Percentiles rank a stretch among this genome's conserved stretches.
Conservation (phyloP, 2,329 filamentous ascomycete genomes). For the Paradendryphiella salina region DNA sequence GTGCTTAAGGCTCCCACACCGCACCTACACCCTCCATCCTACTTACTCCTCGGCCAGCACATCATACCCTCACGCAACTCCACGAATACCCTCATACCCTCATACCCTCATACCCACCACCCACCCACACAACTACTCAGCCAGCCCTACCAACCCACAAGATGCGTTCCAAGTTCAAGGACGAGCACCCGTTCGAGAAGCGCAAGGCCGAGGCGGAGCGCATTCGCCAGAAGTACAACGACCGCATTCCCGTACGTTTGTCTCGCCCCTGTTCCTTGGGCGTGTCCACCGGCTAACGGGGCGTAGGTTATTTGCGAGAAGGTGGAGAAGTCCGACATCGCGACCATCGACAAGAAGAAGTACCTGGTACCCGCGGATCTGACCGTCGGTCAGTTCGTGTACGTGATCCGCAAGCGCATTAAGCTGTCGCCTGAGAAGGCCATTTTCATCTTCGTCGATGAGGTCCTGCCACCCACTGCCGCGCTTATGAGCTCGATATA, state of each 20-base stretch:
- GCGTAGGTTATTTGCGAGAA: slow-evolving; percentile 96
- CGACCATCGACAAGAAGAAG: slow-evolving; percentile 99
- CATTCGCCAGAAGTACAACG: slow-evolving; percentile 97
- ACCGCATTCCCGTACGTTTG: slow-evolving; percentile 89
- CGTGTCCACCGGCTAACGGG: slow-evolving; percentile 26
- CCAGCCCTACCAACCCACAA: slow-evolving; percentile 15
- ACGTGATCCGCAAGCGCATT: slow-evolving; percentile 99
- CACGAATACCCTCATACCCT: slow-evolving; percentile 8
- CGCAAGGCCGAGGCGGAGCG: slow-evolving; percentile 99
- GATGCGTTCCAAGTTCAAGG: slow-evolving; percentile 99
- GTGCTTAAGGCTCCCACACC: slow-evolving; percentile 41
- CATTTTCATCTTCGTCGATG: slow-evolving; percentile 99
- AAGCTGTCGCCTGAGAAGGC: slow-evolving; percentile 99
- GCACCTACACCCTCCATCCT: slow-evolving; percentile 31
- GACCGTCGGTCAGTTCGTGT: slow-evolving; percentile 99
- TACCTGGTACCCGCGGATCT: slow-evolving; percentile 97
- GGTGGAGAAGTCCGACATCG: slow-evolving; percentile 98
- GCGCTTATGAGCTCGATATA: slow-evolving; percentile 99
- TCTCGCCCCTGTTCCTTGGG: slow-evolving; percentile 4
- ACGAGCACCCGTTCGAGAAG: slow-evolving; percentile 99
- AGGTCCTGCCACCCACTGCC: slow-evolving; percentile 93
- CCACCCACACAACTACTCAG: slow-evolving; percentile 19
- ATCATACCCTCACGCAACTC: slow-evolving; percentile 15
- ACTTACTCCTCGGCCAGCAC: slow-evolving; percentile 27
- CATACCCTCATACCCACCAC: slow-evolving; percentile 2